Evolutionary conservation across 306 rosid species (phyloP), one percentile per base, ranked within the genome.

Genomic region (Datisca glomerata): DNA sequence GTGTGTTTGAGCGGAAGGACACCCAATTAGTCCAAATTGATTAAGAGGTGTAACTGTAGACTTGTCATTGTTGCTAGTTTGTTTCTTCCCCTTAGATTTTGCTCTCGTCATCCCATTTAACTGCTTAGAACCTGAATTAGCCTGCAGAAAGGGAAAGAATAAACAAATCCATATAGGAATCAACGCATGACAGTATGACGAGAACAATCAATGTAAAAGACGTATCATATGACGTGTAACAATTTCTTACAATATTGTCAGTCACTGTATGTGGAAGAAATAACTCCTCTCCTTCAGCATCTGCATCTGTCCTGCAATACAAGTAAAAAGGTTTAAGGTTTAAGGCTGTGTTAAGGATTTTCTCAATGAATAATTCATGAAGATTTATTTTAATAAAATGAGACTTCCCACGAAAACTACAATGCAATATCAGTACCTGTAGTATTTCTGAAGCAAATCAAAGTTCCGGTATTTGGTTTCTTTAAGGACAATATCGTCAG

Each of bases 371-470:
- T 18, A 16, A 18, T 35, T 6, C 10, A 6, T 41, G 28, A 43
- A 20, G 19, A 49, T 49, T n/a, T n/a, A n/a, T n/a, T n/a, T n/a
- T n/a, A n/a, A n/a, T n/a, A n/a, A n/a, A n/a, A n/a, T n/a, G n/a
- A n/a, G n/a, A 17, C 18, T 23, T 45, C 20, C 34, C 16, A 41
- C n/a, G 49, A 12, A 16, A 45, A 14, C 6, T 25, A 3, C 18
- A 28, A 7, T 12, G 52, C 39, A 19, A 10, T 47, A 2, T 20
- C 17, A 35, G 15, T 54, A 85, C 96, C 96, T 85, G 71, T 70
- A 80, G 72, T 86, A 86, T 45, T 86, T 86, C 60, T 78, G 86
- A 70, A 81, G 80, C 76, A 86, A 70, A 55, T 75, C 94, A 25
- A 86, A 59, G 70, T 66, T 86, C 45, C 52, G 66, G 73, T 81